Percentiles rank a stretch among this genome's conserved stretches.
Evolutionary conservation across 2,329 filamentous ascomycete species (phyloP).

Genomic region (Diaporthe amygdali): DNA sequence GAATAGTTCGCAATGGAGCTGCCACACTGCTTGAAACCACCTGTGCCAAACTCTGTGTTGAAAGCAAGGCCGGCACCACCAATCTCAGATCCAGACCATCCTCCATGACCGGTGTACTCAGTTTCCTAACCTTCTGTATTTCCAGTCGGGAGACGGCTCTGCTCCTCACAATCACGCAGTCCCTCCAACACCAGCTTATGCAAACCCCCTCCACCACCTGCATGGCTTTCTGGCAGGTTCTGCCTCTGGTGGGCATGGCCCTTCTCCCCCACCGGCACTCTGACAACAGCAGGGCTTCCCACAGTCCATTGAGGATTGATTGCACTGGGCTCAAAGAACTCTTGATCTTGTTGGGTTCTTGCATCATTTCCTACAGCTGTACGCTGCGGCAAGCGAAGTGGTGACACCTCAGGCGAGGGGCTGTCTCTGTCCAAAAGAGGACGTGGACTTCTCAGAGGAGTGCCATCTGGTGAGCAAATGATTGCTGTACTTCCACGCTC

Average conservation of each 20-base stretch:
- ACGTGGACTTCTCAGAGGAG: neutral
- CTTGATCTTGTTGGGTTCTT: neutral
- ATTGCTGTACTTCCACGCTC: constrained; percentile 32
- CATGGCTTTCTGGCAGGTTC: neutral
- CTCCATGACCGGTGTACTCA: constrained; percentile 18
- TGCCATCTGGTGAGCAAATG: constrained; percentile 29
- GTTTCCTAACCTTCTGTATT: constrained; percentile 25
- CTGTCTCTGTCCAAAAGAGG: neutral
- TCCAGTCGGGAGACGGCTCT: constrained; percentile 16
- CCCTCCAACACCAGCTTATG: neutral
- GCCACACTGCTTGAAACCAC: constrained; percentile 21
- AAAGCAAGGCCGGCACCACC: constrained; percentile 10
- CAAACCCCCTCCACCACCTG: neutral
- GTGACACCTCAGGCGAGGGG: neutral
- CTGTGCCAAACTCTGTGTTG: neutral
- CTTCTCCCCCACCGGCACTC: constrained; percentile 16
- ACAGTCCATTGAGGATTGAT: constrained; percentile 19
- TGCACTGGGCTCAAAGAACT: constrained; percentile 21
- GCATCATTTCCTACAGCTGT: neutral
- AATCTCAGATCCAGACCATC: constrained; percentile 6
- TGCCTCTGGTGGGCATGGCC: neutral
- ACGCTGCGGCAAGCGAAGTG: neutral
- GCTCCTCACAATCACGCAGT: neutral
- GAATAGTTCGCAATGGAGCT: constrained; percentile 31
- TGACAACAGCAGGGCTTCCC: constrained; percentile 18